phyloP scores from a whole-genome alignment of 306 rosid species.

The Ammopiptanthus mongolicus region DNA sequence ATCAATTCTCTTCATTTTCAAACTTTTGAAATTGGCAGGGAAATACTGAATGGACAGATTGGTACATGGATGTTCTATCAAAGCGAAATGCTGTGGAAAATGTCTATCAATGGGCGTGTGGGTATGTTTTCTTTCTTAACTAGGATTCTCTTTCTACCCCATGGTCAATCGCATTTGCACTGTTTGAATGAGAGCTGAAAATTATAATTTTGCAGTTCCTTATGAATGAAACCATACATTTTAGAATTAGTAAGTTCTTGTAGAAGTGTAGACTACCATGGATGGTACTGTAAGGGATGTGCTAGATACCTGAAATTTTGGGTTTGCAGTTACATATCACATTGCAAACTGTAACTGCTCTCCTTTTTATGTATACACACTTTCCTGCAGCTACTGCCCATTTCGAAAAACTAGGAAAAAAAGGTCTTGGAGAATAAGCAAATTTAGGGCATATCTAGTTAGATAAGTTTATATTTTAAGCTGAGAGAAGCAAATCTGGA shows the following conservation, averaged over 20 bases:
- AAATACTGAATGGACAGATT: conserved; percentile 76
- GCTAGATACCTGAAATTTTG: neutral
- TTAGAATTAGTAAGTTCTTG: neutral
- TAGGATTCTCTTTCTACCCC: neutral
- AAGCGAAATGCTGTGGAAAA: conserved; percentile 80
- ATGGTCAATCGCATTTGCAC: neutral
- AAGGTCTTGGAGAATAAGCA: neutral
- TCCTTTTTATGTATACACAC: neutral
- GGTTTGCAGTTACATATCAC: neutral
- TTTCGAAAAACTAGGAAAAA: neutral
- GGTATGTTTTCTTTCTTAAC: conserved; percentile 59
- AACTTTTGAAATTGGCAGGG: conserved; percentile 44
- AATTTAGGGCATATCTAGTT: too few species aligned
- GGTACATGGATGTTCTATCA: conserved; percentile 60
- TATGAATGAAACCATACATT: neutral
- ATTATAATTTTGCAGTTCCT: neutral
- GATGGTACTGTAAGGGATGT: neutral
- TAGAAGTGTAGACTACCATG: neutral
- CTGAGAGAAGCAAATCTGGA: too few species aligned
- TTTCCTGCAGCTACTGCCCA: neutral
- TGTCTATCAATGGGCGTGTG: conserved; percentile 94
- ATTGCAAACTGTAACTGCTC: neutral
- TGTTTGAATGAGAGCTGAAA: neutral
- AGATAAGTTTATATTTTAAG: too few species aligned
- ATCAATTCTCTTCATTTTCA: conserved; percentile 10